A percentile compares a stretch with the other conserved stretches of the same genome.
phyloP scores from a whole-genome alignment of 371 early-diverging fungal species.

The Phascolomyces articulosus region DNA sequence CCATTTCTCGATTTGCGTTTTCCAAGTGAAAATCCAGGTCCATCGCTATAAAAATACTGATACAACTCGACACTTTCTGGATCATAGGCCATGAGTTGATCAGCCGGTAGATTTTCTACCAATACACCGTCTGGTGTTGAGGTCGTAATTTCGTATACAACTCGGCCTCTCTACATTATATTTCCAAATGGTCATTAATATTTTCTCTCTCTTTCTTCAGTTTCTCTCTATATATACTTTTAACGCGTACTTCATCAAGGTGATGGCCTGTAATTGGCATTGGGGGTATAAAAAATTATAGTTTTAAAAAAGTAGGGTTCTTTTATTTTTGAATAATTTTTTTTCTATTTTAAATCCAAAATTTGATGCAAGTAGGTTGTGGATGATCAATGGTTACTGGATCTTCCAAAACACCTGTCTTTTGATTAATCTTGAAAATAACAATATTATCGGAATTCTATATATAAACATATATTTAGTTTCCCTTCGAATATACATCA shows the following conservation, averaged over 20 bases:
- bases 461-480: not conserved
- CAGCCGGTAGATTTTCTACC: not conserved
- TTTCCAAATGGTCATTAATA: not conserved
- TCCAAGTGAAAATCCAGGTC: not conserved
- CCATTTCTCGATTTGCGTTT: not conserved
- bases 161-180: not conserved
- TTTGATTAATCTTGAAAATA: constrained; percentile 36
- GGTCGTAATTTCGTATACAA: constrained; percentile 5
- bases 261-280: constrained; percentile 8
- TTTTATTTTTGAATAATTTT: not conserved
- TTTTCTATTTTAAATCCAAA: constrained; percentile 2
- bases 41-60: constrained; percentile 18
- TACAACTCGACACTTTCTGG: constrained; percentile 19
- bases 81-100: constrained; percentile 6
- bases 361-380: constrained; percentile 46
- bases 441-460: constrained; percentile 43
- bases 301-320: not conserved
- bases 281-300: not conserved
- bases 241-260: constrained; percentile 1
- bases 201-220: too few relatives aligned
- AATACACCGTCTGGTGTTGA: not conserved
- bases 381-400: constrained; percentile 30
- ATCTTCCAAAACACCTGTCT: constrained; percentile 30
- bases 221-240: too few relatives aligned
- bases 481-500: too few relatives aligned